phyloP scores from a whole-genome alignment of 331 rosid species.

The Malus hybrid region DNA sequence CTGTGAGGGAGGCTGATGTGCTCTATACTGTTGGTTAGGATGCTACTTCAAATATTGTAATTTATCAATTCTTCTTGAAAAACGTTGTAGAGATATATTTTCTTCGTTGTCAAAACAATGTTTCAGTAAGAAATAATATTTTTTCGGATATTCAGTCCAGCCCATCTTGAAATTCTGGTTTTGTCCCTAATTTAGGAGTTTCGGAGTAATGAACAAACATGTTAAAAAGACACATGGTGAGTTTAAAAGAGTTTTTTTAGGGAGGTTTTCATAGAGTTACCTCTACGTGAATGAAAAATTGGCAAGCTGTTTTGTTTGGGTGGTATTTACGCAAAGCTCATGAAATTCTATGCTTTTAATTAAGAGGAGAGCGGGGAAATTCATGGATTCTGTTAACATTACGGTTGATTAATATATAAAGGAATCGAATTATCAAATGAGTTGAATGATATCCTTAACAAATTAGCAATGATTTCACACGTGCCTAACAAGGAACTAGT shows the following conservation, averaged over 20 bases:
- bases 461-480: background rate
- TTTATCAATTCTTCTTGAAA: background rate
- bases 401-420: background rate
- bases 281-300: no score
- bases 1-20: slow-evolving; percentile 19
- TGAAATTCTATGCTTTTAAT: background rate
- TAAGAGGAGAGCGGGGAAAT: no score
- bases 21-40: background rate
- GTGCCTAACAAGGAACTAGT: background rate
- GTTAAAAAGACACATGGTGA: background rate
- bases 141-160: no score
- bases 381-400: background rate
- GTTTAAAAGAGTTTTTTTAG: background rate
- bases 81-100: no score
- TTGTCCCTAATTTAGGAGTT: no score
- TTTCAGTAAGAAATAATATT: no score
- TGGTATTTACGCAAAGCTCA: background rate
- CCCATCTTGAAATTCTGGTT: no score
- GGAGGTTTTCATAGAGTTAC: background rate
- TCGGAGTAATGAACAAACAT: no score
- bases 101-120: no score
- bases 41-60: background rate
- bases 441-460: background rate
- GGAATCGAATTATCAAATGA: background rate
- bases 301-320: background rate